A percentile compares a stretch with the other conserved stretches of the same genome.
Conservation (phyloP, 140 eudicot species). For the Anethum foeniculum region DNA sequence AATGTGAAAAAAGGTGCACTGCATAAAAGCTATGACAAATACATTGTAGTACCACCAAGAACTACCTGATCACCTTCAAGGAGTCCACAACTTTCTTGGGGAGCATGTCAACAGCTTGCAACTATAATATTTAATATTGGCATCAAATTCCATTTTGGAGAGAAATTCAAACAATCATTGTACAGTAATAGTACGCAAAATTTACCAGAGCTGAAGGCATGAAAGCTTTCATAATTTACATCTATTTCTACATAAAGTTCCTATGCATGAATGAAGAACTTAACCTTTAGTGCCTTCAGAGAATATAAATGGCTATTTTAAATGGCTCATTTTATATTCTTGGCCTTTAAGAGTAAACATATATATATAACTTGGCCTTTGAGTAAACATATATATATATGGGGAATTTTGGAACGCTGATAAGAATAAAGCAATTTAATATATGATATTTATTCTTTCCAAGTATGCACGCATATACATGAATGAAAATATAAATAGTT, state of each 20-base stretch:
- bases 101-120: slow-evolving; percentile 59
- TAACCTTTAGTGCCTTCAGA: not conserved
- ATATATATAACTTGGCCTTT: not conserved
- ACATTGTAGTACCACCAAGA: not conserved
- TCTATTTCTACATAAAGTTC: not conserved
- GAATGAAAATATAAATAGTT: not conserved
- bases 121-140: slow-evolving; percentile 28
- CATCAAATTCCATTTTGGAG: not conserved
- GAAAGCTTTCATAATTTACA: not conserved
- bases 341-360: not conserved
- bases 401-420: not conserved
- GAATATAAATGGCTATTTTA: too few relatives aligned
- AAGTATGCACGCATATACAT: not conserved
- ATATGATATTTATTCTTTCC: not conserved
- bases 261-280: not conserved
- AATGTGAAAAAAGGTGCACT: not conserved
- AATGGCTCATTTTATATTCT: not conserved
- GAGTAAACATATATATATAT: not conserved
- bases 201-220: not conserved
- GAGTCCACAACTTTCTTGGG: slow-evolving; percentile 74
- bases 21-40: not conserved
- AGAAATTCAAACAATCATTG: not conserved
- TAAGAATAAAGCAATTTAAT: not conserved
- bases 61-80: slow-evolving; percentile 57
- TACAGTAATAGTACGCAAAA: not conserved